These are phyloP conservation scores for Dactylellina leptospora DNA, from an alignment of 2,329 filamentous ascomycete genomes.

Conservation along the genomic window DNA sequence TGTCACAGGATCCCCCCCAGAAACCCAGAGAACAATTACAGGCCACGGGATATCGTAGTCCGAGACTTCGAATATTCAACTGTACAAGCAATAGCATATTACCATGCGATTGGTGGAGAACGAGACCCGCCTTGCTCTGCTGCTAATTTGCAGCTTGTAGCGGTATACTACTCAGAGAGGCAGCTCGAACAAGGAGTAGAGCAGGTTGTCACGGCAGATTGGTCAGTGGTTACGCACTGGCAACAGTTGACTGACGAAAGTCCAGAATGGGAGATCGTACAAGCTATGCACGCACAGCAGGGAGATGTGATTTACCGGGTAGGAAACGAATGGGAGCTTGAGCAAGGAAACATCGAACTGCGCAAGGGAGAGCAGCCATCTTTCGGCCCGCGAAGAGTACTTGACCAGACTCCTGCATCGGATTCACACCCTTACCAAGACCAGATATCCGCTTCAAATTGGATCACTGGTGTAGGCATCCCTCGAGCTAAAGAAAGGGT, in stretches of 20 bases:
- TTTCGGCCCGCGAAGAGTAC: background rate
- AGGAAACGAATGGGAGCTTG: constrained; percentile 6
- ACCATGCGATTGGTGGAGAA: background rate
- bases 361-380: background rate
- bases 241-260: background rate
- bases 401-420: background rate
- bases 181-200: background rate
- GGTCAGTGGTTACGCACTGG: constrained; percentile 5
- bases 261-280: background rate
- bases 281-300: background rate
- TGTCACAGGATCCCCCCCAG: constrained; percentile 1
- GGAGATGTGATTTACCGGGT: constrained; percentile 9
- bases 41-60: constrained; percentile 8
- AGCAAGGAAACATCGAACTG: background rate
- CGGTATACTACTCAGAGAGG: background rate
- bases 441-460: background rate
- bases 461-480: no score
- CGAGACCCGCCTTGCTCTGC: background rate
- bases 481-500: no score
- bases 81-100: background rate
- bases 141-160: constrained; percentile 5
- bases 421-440: background rate
- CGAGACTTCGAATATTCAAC: background rate
- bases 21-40: background rate
- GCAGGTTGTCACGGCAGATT: constrained; percentile 5